phyloP scores from a whole-genome alignment of 345 rosid species.

The Gossypium herbaceum region DNA sequence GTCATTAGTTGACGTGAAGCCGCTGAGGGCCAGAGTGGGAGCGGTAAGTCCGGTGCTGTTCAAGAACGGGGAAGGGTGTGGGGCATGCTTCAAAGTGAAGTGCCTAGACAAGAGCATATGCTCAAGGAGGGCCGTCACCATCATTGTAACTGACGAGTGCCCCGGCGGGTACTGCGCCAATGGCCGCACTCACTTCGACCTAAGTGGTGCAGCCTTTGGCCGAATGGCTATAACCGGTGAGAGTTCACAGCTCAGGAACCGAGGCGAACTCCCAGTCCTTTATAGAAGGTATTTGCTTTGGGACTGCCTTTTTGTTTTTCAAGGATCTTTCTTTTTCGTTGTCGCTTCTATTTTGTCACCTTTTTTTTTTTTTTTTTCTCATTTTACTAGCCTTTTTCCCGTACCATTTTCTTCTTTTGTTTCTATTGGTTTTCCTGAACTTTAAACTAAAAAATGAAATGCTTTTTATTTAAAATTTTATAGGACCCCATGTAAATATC shows the following conservation, averaged over 20 bases:
- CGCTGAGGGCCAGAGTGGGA: conserved; percentile 78
- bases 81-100: conserved; percentile 82
- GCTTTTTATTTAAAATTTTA: background rate
- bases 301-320: background rate
- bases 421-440: background rate
- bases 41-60: conserved; percentile 87
- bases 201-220: conserved; percentile 96
- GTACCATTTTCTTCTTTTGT: background rate
- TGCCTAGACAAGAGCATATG: conserved; percentile 75
- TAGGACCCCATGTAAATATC: conserved; percentile 88
- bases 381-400: background rate
- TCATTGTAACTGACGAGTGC: conserved; percentile 90
- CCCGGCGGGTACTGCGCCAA: conserved; percentile 68
- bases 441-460: background rate
- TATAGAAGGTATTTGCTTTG: conserved; percentile 29
- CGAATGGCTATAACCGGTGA: conserved; percentile 81
- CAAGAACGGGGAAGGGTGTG: conserved; percentile 88
- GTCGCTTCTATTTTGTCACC: background rate
- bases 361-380: background rate
- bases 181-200: conserved; percentile 78
- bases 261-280: conserved; percentile 63
- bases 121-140: conserved; percentile 77
- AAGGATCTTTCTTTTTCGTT: background rate
- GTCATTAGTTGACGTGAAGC: conserved; percentile 83
- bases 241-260: conserved; percentile 55